phyloP scores from a whole-genome alignment of 1,284 basidiomycete species.

The Heterobasidion parviporum region DNA sequence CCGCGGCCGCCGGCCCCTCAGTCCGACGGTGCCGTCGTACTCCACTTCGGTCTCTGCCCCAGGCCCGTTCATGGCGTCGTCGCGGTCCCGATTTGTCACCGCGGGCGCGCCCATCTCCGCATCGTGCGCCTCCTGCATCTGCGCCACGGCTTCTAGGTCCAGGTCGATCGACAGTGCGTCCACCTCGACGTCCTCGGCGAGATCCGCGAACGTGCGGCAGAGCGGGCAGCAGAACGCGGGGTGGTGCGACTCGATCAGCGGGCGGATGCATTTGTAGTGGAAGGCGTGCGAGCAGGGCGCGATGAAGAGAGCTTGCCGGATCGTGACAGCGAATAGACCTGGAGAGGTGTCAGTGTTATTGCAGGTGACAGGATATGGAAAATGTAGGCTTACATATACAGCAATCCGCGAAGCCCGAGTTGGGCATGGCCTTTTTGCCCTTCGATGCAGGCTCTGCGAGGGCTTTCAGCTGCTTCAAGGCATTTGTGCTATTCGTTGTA shows the following conservation, averaged over 20 bases:
- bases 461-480: slow-evolving; percentile 73
- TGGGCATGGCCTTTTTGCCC: slow-evolving; percentile 26
- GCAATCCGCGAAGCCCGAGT: slow-evolving; percentile 74
- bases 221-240: slow-evolving; percentile 95
- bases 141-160: slow-evolving; percentile 2
- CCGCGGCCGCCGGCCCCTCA: slow-evolving; percentile 5
- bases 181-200: slow-evolving; percentile 94
- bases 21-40: slow-evolving; percentile 23
- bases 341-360: neutral
- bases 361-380: neutral
- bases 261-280: slow-evolving; percentile 98
- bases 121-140: neutral
- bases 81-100: slow-evolving; percentile 10
- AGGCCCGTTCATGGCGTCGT: slow-evolving; percentile 22
- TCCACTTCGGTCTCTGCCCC: slow-evolving; percentile 57
- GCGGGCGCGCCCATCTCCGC: neutral
- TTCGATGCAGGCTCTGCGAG: slow-evolving; percentile 40
- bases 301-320: slow-evolving; percentile 95
- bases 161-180: slow-evolving; percentile 35
- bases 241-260: slow-evolving; percentile 80
- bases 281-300: slow-evolving; percentile 95
- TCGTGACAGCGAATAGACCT: slow-evolving; percentile 89
- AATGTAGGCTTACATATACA: slow-evolving; percentile 71
- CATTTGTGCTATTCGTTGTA: slow-evolving; percentile 48
- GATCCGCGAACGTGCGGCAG: slow-evolving; percentile 87